phyloP scores from a whole-genome alignment of 176 grass and related monocot genomes.

The maize (Zea mays) region DNA sequence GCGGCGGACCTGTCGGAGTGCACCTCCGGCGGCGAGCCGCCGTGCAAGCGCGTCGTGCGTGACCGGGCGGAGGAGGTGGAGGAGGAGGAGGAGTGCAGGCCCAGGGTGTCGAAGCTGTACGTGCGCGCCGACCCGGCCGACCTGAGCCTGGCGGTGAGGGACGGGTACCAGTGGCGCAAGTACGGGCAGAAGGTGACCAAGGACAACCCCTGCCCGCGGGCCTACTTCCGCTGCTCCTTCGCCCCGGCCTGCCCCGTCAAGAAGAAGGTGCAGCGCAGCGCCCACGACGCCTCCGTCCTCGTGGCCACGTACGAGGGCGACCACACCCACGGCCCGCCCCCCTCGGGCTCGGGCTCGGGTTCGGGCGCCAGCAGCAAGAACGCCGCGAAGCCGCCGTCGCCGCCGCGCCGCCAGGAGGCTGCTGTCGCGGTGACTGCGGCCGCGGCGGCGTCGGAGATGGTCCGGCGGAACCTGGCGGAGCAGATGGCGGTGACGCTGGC shows the following conservation, averaged over 20 bases:
- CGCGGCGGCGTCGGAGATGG: slow-evolving; percentile 36
- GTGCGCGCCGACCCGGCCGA: slow-evolving; percentile 70
- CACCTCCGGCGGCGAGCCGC: slow-evolving; percentile 49
- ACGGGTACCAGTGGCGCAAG: slow-evolving; percentile 93
- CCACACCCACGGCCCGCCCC: slow-evolving; percentile 72
- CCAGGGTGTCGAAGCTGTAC: slow-evolving; percentile 52
- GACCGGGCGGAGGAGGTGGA: neutral
- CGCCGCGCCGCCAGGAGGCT: neutral
- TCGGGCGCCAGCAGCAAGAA: neutral
- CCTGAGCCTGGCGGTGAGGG: slow-evolving; percentile 72
- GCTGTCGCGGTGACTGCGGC: neutral
- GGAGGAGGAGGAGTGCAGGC: slow-evolving; percentile 43
- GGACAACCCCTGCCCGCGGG: slow-evolving; percentile 86
- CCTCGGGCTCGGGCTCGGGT: slow-evolving; percentile 4
- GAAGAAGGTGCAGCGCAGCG: slow-evolving; percentile 78
- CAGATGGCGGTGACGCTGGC: slow-evolving; percentile 87
- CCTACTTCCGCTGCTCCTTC: slow-evolving; percentile 91
- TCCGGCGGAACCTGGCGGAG: slow-evolving; percentile 52
- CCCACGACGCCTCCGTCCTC: slow-evolving; percentile 60
- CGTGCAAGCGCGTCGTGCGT: slow-evolving; percentile 38
- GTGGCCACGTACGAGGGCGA: slow-evolving; percentile 95
- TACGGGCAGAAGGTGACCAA: slow-evolving; percentile 96
- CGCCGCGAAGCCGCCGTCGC: slow-evolving; percentile 18
- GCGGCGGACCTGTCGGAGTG: slow-evolving; percentile 39
- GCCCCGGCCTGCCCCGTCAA: slow-evolving; percentile 77